phyloP scores from a whole-genome alignment of 768 basidiomycete species.

The Auriscalpium vulgare region DNA sequence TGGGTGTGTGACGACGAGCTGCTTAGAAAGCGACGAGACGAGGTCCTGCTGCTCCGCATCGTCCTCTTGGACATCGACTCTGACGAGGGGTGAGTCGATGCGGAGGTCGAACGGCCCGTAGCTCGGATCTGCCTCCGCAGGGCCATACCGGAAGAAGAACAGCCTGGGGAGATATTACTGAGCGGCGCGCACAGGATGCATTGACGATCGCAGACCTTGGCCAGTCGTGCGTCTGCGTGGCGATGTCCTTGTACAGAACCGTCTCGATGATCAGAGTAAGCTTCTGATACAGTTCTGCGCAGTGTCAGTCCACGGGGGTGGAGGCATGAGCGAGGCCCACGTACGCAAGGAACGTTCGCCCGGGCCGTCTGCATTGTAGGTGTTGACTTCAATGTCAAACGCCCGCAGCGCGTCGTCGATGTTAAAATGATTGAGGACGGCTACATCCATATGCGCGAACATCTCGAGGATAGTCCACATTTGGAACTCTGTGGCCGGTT shows the following conservation, averaged over 20 bases:
- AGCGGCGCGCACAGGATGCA: slow-evolving; percentile 7
- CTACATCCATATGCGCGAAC: slow-evolving; percentile 64
- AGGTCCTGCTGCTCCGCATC: slow-evolving; percentile 48
- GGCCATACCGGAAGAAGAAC: slow-evolving; percentile 50
- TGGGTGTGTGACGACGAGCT: slow-evolving; percentile 28
- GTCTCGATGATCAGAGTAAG: slow-evolving; percentile 38
- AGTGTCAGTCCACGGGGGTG: too few relatives aligned
- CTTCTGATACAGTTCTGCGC: slow-evolving; percentile 33
- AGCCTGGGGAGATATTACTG: slow-evolving; percentile 25
- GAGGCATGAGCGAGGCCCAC: not conserved
- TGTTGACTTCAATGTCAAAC: slow-evolving; percentile 35
- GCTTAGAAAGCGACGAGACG: slow-evolving; percentile 32
- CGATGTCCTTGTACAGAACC: slow-evolving; percentile 4
- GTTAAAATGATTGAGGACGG: slow-evolving; percentile 46
- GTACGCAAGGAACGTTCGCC: slow-evolving; percentile 38
- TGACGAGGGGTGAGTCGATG: slow-evolving; percentile 39
- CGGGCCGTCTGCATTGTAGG: slow-evolving; percentile 26
- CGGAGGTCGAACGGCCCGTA: slow-evolving; percentile 16
- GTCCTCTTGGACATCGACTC: slow-evolving; percentile 38
- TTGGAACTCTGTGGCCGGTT: slow-evolving; percentile 27
- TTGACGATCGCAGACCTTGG: slow-evolving; percentile 21
- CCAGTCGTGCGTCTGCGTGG: slow-evolving; percentile 32
- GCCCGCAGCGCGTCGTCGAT: slow-evolving; percentile 42
- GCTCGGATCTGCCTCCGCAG: slow-evolving; percentile 31
- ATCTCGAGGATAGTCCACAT: slow-evolving; percentile 57